Evolutionary conservation across 495 filamentous ascomycete species (phyloP), one percentile per base, ranked within the genome.

Genomic region (Hypoxylon lienhwacheense): DNA sequence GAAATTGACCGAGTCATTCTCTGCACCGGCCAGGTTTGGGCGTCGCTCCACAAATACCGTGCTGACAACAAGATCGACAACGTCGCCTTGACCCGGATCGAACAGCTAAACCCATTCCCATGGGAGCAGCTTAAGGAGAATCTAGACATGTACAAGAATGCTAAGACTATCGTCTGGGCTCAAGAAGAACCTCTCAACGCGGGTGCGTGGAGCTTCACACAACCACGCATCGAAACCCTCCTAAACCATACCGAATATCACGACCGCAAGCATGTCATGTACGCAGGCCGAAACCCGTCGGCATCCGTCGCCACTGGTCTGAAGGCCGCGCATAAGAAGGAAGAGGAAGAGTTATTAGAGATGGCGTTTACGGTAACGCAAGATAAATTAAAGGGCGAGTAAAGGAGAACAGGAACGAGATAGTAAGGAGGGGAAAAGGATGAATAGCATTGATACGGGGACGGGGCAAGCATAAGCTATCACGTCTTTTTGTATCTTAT

Each of bases 151-250:
- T 98, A 98, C 76, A 87, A 91, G 70, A 97, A 97, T 69, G 90
- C 93, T 66, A 86, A 95, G 78, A 88, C 90, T 55, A 92, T 98
- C 53, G 89, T 97, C 50, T 98, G 90, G 90, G 81, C 78, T 51
- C 93, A 98, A 76, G 93, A 98, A 74, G 93, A 98, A 76, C 93
- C 93, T 25, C 81, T 98, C 45, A 98, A 98, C 67, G 93, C 93
- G 11, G 93, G 93, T 66, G 86, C 86, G 29, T 98, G 93, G 93
- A 87, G 82, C 68, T 97, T 89, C 80, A 87, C 85, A 24, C 93
- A 98, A 76, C 93, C 93, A 14, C 85, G 95, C 65, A 87, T 98
- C 55, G 95, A 98, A 82, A 97, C 91, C 16, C 73, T 97, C 65
- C 78, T 98, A 42, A 97, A 97, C 77, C 66, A 89, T 50, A 97